These are phyloP conservation scores for Clonostachys rosea DNA, from an alignment of 2,329 filamentous ascomycete genomes.

Conservation along the genomic window DNA sequence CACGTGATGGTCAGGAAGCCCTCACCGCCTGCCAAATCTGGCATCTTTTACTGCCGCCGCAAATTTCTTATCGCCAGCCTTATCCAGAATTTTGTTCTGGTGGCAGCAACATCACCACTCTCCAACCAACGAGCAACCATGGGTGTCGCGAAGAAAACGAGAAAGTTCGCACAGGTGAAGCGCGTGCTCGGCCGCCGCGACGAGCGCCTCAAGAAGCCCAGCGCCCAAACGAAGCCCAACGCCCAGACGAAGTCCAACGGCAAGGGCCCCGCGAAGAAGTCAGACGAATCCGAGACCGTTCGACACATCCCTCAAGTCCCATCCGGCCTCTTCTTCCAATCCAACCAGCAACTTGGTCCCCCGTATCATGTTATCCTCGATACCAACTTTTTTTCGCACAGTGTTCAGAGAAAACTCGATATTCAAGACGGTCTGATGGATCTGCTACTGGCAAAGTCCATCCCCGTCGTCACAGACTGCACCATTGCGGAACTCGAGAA, in stretches of 20 bases:
- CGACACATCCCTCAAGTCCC: not conserved
- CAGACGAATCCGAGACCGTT: not conserved
- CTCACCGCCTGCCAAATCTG: too few species aligned
- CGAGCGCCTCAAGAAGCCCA: slow-evolving; percentile 65
- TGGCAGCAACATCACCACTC: too few species aligned
- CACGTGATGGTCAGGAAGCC: too few species aligned
- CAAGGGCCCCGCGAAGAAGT: slow-evolving; percentile 49
- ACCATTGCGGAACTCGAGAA: slow-evolving; percentile 86
- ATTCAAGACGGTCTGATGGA: slow-evolving; percentile 90
- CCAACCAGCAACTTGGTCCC: slow-evolving; percentile 81
- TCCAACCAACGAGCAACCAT: slow-evolving; percentile 37
- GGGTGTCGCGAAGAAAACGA: slow-evolving; percentile 85
- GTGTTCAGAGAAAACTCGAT: slow-evolving; percentile 73
- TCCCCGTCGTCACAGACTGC: slow-evolving; percentile 75
- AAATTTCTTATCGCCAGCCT: too few species aligned
- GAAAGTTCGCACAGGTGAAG: slow-evolving; percentile 85
- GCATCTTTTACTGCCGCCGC: too few species aligned
- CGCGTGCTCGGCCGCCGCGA: slow-evolving; percentile 79
- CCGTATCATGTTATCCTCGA: slow-evolving; percentile 79
- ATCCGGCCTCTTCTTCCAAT: slow-evolving; percentile 70
- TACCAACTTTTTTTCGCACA: slow-evolving; percentile 88
- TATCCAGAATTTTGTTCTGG: too few species aligned
- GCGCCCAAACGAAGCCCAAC: not conserved
- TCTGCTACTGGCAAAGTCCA: slow-evolving; percentile 86
- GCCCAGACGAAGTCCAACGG: slow-evolving; percentile 60